A percentile compares a stretch with the other conserved stretches of the same genome.
phyloP scores from a whole-genome alignment of 1,284 basidiomycete species.

The Cryptococcus sp. region DNA sequence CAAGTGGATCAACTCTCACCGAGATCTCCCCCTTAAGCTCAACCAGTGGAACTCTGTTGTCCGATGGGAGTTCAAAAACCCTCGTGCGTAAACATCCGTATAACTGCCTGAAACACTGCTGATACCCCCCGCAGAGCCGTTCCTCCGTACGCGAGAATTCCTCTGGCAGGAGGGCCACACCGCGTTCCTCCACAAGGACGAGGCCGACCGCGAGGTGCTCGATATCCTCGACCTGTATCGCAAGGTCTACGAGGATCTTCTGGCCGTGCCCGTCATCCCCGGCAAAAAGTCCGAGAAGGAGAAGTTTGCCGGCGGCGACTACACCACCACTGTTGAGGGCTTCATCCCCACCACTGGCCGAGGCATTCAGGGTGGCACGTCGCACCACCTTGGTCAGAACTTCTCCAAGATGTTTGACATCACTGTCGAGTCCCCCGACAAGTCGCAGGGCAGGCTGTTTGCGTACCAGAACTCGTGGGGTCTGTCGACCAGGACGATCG shows the following conservation, averaged over 20 bases:
- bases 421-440: constrained; percentile 83
- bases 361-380: constrained; percentile 97
- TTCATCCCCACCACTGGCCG: constrained; percentile 97
- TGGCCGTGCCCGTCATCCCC: constrained; percentile 94
- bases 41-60: constrained; percentile 99
- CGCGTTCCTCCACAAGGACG: constrained; percentile 80
- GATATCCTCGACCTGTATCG: constrained; percentile 96
- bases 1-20: constrained; percentile 97
- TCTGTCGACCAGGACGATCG: constrained; percentile 90
- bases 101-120: background rate
- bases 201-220: constrained; percentile 87
- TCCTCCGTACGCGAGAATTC: constrained; percentile 98
- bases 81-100: constrained; percentile 56
- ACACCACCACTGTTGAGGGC: constrained; percentile 97
- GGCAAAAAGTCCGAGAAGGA: constrained; percentile 99
- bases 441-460: constrained; percentile 53
- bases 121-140: constrained; percentile 70
- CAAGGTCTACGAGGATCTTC: constrained; percentile 92
- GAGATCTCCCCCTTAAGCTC: constrained; percentile 93
- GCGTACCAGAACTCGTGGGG: constrained; percentile 99
- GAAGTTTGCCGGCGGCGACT: constrained; percentile 96
- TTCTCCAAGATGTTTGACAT: constrained; percentile 99
- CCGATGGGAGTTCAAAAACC: constrained; percentile 99
- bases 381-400: constrained; percentile 97
- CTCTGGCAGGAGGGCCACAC: constrained; percentile 99